Percentiles rank a stretch among this genome's conserved stretches.
phyloP scores from a whole-genome alignment of 2,329 filamentous ascomycete species.

The Colletotrichum incanum region DNA sequence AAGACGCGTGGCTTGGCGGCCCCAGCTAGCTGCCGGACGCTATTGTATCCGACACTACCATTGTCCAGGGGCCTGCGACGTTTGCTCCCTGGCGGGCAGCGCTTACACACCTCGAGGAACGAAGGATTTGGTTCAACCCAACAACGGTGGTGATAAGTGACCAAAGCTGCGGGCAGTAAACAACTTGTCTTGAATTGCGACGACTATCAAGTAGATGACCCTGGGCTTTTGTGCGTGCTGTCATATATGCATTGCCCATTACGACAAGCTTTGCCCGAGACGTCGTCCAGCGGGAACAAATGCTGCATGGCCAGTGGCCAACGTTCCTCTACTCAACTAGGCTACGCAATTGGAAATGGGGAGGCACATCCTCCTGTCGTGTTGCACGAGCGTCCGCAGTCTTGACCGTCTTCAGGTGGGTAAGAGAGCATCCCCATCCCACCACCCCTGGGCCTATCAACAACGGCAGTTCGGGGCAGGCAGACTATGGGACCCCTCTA shows the following conservation, averaged over 20 bases:
- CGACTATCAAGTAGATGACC: slow-evolving; percentile 2
- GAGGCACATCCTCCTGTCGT: neutral
- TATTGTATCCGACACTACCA: slow-evolving; percentile 24
- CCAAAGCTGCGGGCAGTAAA: slow-evolving; percentile 15
- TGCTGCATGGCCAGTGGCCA: neutral
- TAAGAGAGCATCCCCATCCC: neutral
- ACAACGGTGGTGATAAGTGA: slow-evolving; percentile 19
- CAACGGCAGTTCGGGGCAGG: neutral
- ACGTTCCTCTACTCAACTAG: neutral
- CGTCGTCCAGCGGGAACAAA: neutral
- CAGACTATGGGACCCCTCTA: neutral
- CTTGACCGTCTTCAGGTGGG: slow-evolving; percentile 7
- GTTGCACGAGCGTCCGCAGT: slow-evolving; percentile 21
- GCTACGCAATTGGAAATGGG: neutral
- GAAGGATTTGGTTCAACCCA: slow-evolving; percentile 9
- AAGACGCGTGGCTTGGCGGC: slow-evolving; percentile 31
- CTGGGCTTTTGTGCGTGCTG: neutral
- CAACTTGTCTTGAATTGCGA: slow-evolving; percentile 17
- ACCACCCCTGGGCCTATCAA: neutral
- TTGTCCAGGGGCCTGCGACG: slow-evolving; percentile 17
- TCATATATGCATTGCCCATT: neutral
- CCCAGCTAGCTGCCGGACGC: slow-evolving; percentile 11
- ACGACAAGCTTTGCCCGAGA: neutral
- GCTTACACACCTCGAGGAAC: slow-evolving; percentile 17
- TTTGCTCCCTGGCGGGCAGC: slow-evolving; percentile 3